These are phyloP conservation scores for Taphrina confusa DNA, from an alignment of 1,139 yeast genomes.

Conservation along the genomic window DNA sequence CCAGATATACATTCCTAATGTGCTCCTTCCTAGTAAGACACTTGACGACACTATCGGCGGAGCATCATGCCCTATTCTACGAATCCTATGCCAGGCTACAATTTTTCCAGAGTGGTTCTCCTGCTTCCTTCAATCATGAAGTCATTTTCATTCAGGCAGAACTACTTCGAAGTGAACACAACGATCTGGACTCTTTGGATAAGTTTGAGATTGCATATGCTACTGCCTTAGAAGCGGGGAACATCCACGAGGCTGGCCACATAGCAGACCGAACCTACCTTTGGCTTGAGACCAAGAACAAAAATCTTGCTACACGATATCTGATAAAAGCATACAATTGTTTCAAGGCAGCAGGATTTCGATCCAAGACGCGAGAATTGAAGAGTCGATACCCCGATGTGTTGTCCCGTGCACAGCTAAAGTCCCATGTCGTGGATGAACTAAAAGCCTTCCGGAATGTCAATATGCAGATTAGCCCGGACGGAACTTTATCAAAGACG, in stretches of 20 bases:
- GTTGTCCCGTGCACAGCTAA: background rate
- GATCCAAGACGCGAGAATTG: slow-evolving; percentile 14
- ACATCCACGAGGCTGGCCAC: slow-evolving; percentile 31
- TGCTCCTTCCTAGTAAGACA: slow-evolving; percentile 13
- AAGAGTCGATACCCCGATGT: slow-evolving; percentile 14
- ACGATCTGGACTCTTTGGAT: slow-evolving; percentile 27
- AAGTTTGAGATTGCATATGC: slow-evolving; percentile 23
- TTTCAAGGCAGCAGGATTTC: slow-evolving; percentile 18
- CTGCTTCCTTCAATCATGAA: slow-evolving; percentile 15
- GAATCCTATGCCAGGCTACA: background rate
- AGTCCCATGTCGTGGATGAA: background rate
- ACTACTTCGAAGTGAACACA: slow-evolving; percentile 8
- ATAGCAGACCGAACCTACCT: slow-evolving; percentile 21
- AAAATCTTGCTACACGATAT: slow-evolving; percentile 2
- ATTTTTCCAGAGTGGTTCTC: slow-evolving; percentile 1
- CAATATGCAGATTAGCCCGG: slow-evolving; percentile 22
- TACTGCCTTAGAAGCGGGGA: slow-evolving; percentile 12
- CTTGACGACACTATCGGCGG: slow-evolving; percentile 1
- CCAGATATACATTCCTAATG: slow-evolving; percentile 15
- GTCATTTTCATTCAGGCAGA: slow-evolving; percentile 31
- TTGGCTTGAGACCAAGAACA: slow-evolving; percentile 21
- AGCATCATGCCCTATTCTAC: slow-evolving; percentile 11
- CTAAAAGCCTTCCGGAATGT: slow-evolving; percentile 18
- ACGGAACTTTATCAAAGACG: slow-evolving; percentile 23
- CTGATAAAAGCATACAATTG: slow-evolving; percentile 9